These are phyloP conservation scores for Brettanomyces custersianus DNA, from an alignment of 805 yeast species.

Conservation along the genomic window DNA sequence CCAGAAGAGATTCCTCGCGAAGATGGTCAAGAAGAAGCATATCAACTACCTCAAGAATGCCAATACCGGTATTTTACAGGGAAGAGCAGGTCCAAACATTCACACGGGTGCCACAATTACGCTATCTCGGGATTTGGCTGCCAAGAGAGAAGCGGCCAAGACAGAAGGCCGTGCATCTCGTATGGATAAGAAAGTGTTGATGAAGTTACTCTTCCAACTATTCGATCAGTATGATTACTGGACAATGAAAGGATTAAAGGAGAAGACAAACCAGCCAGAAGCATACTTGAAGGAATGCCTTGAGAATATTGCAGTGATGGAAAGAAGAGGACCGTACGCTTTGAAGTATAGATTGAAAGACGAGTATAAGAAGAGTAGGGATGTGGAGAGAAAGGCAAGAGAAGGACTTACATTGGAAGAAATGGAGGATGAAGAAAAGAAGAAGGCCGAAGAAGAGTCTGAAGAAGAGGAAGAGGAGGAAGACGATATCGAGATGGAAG, in stretches of 20 bases:
- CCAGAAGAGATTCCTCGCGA: slow-evolving; percentile 23
- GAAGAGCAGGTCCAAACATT: slow-evolving; percentile 79
- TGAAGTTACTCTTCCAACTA: slow-evolving; percentile 78
- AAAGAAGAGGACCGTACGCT: slow-evolving; percentile 94
- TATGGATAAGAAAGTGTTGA: slow-evolving; percentile 85
- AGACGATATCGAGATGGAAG: slow-evolving; percentile 68
- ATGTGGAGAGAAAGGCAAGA: slow-evolving; percentile 64
- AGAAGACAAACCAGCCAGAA: slow-evolving; percentile 93
- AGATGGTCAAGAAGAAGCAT: slow-evolving; percentile 34
- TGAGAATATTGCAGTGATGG: slow-evolving; percentile 81
- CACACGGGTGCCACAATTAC: slow-evolving; percentile 58
- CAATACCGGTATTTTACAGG: slow-evolving; percentile 80
- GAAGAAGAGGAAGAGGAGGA: slow-evolving; percentile 48
- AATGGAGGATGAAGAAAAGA: slow-evolving; percentile 24
- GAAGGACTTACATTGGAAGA: slow-evolving; percentile 39
- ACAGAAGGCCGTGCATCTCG: slow-evolving; percentile 85
- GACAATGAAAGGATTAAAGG: slow-evolving; percentile 90
- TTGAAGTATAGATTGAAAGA: slow-evolving; percentile 83
- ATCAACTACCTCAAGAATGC: slow-evolving; percentile 49
- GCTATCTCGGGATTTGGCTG: slow-evolving; percentile 50
- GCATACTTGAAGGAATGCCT: slow-evolving; percentile 82
- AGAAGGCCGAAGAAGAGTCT: slow-evolving; percentile 18
- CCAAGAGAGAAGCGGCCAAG: slow-evolving; percentile 43
- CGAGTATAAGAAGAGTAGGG: slow-evolving; percentile 75
- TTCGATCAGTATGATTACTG: slow-evolving; percentile 96